phyloP scores from a whole-genome alignment of 176 grass and related monocot genomes.

The Carex littledalei region DNA sequence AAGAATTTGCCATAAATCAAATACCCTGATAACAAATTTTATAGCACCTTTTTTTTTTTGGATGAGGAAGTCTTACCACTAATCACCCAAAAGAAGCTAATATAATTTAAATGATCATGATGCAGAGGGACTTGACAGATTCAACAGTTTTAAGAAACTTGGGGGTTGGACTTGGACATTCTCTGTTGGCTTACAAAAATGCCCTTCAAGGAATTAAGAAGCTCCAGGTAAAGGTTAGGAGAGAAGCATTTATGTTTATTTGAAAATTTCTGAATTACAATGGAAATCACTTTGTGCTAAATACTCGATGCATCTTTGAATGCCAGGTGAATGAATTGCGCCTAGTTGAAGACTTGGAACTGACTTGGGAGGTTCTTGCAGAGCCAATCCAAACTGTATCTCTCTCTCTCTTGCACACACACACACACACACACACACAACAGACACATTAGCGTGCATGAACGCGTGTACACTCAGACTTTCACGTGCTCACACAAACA shows the following conservation, averaged over 20 bases:
- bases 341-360: slow-evolving; percentile 74
- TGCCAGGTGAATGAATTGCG: slow-evolving; percentile 61
- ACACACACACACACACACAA: not conserved
- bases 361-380: slow-evolving; percentile 90
- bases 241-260: not conserved
- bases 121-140: slow-evolving; percentile 90
- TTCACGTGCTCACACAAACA: not conserved
- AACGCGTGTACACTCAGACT: not conserved
- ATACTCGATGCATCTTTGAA: not conserved
- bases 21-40: not conserved
- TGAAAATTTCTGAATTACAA: not conserved
- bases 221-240: slow-evolving; percentile 49
- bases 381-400: slow-evolving; percentile 85
- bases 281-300: not conserved
- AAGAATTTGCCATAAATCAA: too few species aligned
- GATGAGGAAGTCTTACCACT: not conserved
- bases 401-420: not conserved
- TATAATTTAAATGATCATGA: not conserved
- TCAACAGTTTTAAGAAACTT: slow-evolving; percentile 95
- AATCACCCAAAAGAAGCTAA: not conserved
- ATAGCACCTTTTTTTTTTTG: not conserved
- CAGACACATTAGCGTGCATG: not conserved
- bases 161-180: slow-evolving; percentile 80
- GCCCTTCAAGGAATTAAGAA: slow-evolving; percentile 83
- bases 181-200: slow-evolving; percentile 89